phyloP scores from a whole-genome alignment of 768 basidiomycete genomes.

The Rhizopogon rudus region DNA sequence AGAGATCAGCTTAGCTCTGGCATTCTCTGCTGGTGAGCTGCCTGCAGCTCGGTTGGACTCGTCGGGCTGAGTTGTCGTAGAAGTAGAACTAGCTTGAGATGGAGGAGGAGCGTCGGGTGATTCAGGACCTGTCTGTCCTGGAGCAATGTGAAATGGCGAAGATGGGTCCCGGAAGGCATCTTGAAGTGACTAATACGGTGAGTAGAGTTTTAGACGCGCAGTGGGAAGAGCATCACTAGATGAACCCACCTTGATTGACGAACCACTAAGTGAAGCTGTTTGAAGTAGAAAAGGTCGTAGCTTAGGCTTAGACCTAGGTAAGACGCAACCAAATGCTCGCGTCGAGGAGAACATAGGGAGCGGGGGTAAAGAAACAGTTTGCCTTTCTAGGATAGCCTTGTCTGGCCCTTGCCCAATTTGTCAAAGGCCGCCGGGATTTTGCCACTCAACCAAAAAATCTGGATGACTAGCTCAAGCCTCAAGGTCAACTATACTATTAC shows the following conservation, averaged over 20 bases:
- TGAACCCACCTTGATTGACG: constrained; percentile 21
- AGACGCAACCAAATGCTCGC: not conserved
- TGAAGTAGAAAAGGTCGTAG: not conserved
- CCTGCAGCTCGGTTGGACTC: not conserved
- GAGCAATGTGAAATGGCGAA: constrained; percentile 62
- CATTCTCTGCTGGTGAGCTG: constrained; percentile 29
- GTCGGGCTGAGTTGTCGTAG: not conserved
- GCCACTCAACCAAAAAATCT: too few relatives aligned
- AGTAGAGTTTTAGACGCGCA: not conserved
- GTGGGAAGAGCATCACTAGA: not conserved
- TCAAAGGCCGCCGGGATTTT: too few relatives aligned
- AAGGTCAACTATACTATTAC: too few relatives aligned
- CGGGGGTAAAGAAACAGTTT: too few relatives aligned
- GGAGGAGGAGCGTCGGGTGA: constrained; percentile 43
- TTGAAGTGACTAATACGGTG: constrained; percentile 46
- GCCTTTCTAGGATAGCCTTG: too few relatives aligned
- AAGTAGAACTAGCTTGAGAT: not conserved
- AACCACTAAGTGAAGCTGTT: constrained; percentile 15
- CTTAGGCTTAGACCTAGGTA: not conserved
- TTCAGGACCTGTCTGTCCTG: constrained; percentile 54
- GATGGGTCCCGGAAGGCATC: constrained; percentile 57
- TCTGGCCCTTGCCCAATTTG: too few relatives aligned
- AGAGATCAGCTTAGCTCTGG: constrained; percentile 35
- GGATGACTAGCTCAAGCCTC: too few relatives aligned
- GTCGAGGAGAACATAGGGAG: too few relatives aligned